phyloP scores from a whole-genome alignment of 2,329 filamentous ascomycete genomes.

The Beauveria brongniartii region DNA sequence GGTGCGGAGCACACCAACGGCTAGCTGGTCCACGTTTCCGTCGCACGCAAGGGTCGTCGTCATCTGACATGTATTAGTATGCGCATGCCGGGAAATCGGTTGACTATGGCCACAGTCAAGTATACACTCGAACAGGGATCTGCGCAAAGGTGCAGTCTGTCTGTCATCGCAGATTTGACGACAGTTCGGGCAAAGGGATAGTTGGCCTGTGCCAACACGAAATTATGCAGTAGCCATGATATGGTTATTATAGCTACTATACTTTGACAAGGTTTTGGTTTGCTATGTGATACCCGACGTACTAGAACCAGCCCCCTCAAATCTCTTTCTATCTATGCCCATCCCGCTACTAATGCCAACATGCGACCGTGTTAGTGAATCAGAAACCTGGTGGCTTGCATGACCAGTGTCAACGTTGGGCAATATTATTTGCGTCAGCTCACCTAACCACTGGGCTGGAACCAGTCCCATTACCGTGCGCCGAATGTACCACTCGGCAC shows the following conservation, averaged over 20 bases:
- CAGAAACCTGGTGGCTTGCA: background rate
- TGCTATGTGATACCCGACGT: background rate
- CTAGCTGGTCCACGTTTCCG: slow-evolving; percentile 1
- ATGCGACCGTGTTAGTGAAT: background rate
- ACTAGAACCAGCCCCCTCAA: background rate
- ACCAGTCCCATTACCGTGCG: background rate
- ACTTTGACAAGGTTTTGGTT: background rate
- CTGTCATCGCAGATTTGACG: too few species aligned
- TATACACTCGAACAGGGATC: background rate
- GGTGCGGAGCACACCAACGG: background rate
- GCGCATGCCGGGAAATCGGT: background rate
- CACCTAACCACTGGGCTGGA: background rate
- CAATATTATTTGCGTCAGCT: background rate
- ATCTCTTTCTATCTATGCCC: background rate
- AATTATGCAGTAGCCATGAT: background rate
- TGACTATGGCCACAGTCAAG: background rate
- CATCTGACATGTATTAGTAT: slow-evolving; percentile 1
- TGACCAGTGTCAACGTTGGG: background rate
- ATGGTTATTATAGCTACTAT: background rate
- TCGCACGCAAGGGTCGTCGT: background rate
- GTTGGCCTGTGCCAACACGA: background rate
- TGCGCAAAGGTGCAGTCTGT: background rate
- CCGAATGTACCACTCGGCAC: background rate
- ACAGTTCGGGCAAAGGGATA: background rate
- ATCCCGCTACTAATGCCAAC: background rate